These are phyloP conservation scores for Diaporthe helianthi DNA, from an alignment of 2,329 filamentous ascomycete species.

Conservation along the genomic window DNA sequence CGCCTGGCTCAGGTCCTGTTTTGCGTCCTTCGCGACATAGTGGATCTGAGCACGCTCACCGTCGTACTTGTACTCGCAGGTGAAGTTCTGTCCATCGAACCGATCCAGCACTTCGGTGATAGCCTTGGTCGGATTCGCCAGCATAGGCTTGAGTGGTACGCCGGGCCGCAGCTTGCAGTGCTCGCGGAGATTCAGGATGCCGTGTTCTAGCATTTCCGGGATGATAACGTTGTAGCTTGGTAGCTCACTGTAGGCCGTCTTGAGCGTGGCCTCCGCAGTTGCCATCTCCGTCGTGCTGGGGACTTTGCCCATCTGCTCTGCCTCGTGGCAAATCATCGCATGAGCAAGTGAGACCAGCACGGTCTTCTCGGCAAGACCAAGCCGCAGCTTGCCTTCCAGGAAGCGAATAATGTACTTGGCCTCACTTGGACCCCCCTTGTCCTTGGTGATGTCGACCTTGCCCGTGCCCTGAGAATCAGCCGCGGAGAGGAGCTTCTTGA, in stretches of 20 bases:
- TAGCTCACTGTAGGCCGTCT: constrained; percentile 92
- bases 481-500: constrained; percentile 95
- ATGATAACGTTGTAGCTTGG: constrained; percentile 96
- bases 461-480: constrained; percentile 77
- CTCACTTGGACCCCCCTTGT: constrained; percentile 93
- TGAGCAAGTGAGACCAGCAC: constrained; percentile 90
- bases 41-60: constrained; percentile 98
- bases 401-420: constrained; percentile 94
- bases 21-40: constrained; percentile 84
- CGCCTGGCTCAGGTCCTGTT: constrained; percentile 71
- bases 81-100: constrained; percentile 94
- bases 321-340: constrained; percentile 85
- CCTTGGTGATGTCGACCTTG: constrained; percentile 87
- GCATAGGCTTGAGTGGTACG: constrained; percentile 96
- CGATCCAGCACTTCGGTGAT: constrained; percentile 97
- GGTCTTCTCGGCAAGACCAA: constrained; percentile 91
- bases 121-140: constrained; percentile 97
- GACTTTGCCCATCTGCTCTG: constrained; percentile 70
- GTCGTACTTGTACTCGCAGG: constrained; percentile 99
- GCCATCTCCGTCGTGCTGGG: constrained; percentile 80
- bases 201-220: constrained; percentile 85
- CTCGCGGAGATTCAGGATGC: constrained; percentile 81
- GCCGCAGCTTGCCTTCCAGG: constrained; percentile 89
- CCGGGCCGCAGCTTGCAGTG: constrained; percentile 92
- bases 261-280: constrained; percentile 84